These are phyloP conservation scores for Gaertneriomyces sp. DNA, from an alignment of 192 early-diverging fungal genomes.

Conservation along the genomic window DNA sequence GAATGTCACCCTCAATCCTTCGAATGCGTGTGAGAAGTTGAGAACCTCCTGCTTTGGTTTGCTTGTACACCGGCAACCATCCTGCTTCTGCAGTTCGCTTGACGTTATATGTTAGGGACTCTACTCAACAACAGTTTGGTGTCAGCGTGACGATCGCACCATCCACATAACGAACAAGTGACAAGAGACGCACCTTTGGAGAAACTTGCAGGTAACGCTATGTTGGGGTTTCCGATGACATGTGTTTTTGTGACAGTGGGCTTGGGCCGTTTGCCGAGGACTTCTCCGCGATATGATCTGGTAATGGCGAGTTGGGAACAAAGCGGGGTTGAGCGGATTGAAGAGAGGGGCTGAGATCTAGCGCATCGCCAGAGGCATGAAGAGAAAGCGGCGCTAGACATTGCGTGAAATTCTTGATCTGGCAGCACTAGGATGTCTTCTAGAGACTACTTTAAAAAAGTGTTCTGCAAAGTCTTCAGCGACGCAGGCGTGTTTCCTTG, in stretches of 20 bases:
- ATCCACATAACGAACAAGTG: not conserved
- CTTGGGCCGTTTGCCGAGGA: conserved; percentile 18
- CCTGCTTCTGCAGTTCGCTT: conserved; percentile 20
- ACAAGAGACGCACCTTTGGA: not conserved
- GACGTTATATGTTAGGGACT: conserved; percentile 23
- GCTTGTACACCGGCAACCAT: conserved; percentile 33
- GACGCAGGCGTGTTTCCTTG: no score
- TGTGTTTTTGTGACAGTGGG: conserved; percentile 17
- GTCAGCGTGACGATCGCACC: not conserved
- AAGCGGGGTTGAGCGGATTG: not conserved
- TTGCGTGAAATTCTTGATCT: no score
- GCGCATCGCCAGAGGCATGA: no score
- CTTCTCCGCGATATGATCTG: conserved; percentile 16
- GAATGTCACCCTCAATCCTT: conserved; percentile 27
- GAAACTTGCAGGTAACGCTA: not conserved
- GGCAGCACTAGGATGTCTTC: no score
- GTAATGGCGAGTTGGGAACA: not conserved
- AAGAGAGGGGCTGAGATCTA: not conserved
- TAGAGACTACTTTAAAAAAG: no score
- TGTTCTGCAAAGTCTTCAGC: no score
- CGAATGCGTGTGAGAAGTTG: conserved; percentile 27
- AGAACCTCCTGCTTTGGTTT: conserved; percentile 18
- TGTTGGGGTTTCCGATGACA: conserved; percentile 15
- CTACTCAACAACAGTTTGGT: not conserved
- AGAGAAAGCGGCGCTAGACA: no score